These are phyloP conservation scores for Malus sieversii DNA, from an alignment of 306 rosid species.

Conservation along the genomic window DNA sequence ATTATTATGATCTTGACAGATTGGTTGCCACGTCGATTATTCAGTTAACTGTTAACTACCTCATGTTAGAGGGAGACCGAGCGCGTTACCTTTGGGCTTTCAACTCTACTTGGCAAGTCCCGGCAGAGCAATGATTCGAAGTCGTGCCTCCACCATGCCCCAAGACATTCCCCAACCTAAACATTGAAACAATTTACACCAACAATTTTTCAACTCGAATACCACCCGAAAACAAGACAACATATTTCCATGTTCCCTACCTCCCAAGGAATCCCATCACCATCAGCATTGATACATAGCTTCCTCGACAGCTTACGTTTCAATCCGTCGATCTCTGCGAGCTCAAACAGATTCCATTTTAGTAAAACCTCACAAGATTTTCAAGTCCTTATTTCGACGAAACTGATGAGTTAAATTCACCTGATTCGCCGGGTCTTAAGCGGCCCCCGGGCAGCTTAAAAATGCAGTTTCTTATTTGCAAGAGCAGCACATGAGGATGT, in stretches of 20 bases:
- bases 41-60: background rate
- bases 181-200: background rate
- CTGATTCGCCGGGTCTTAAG: constrained; percentile 79
- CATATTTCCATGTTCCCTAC: constrained; percentile 27
- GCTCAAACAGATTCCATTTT: constrained; percentile 8
- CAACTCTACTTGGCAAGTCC: constrained; percentile 47
- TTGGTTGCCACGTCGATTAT: background rate
- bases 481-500: constrained; percentile 74
- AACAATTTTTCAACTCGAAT: background rate
- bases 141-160: constrained; percentile 82
- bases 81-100: constrained; percentile 56
- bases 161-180: constrained; percentile 83
- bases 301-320: constrained; percentile 66
- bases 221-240: background rate
- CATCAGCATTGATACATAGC: constrained; percentile 46
- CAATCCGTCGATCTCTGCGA: constrained; percentile 70
- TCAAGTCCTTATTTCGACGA: background rate
- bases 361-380: background rate
- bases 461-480: constrained; percentile 68
- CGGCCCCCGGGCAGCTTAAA: constrained; percentile 92
- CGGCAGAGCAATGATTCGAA: constrained; percentile 60
- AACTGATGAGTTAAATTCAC: constrained; percentile 22
- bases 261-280: constrained; percentile 75
- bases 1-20: background rate
- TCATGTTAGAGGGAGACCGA: background rate